Percentiles rank a stretch among this genome's conserved stretches.
Conservation (phyloP, 176 grass and related monocot species). For the Aechmea fasciata region DNA sequence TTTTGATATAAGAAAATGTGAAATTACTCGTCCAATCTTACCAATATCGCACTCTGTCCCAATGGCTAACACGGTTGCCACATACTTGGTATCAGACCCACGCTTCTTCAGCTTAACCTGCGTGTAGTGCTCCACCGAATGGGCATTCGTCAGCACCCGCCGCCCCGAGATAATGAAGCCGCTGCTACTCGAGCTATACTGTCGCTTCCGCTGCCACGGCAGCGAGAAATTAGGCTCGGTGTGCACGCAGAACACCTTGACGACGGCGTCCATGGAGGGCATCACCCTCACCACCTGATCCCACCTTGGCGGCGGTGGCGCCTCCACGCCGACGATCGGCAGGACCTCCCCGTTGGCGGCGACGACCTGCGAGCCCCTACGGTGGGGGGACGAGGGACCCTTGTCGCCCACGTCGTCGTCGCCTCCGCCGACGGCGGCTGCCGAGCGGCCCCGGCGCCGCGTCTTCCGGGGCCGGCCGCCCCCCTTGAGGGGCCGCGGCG, state of each 20-base stretch:
- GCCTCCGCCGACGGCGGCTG: neutral
- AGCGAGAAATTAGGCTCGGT: slow-evolving; percentile 95
- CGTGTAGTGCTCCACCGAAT: slow-evolving; percentile 89
- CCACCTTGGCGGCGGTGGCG: slow-evolving; percentile 45
- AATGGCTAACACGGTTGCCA: slow-evolving; percentile 81
- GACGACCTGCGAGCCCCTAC: slow-evolving; percentile 5
- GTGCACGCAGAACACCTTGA: slow-evolving; percentile 95
- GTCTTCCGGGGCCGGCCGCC: slow-evolving; percentile 1
- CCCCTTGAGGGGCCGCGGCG: slow-evolving; percentile 12
- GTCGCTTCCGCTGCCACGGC: slow-evolving; percentile 90
- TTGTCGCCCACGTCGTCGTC: neutral
- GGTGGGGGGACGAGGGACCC: slow-evolving; percentile 2
- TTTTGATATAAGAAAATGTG: neutral
- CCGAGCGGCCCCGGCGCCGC: neutral
- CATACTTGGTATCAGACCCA: slow-evolving; percentile 81
- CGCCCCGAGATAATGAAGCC: slow-evolving; percentile 59
- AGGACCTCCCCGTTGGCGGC: slow-evolving; percentile 1
- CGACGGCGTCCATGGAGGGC: slow-evolving; percentile 91
- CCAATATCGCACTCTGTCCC: slow-evolving; percentile 94
- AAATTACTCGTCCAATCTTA: slow-evolving; percentile 18
- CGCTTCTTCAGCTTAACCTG: slow-evolving; percentile 98
- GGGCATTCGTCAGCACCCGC: slow-evolving; percentile 89
- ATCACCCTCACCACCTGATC: slow-evolving; percentile 62
- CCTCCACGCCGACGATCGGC: slow-evolving; percentile 10
- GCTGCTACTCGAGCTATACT: slow-evolving; percentile 89